Base-by-base conservation (phyloP, 257 asterid genomes). In the Mentha longifolia region DNA sequence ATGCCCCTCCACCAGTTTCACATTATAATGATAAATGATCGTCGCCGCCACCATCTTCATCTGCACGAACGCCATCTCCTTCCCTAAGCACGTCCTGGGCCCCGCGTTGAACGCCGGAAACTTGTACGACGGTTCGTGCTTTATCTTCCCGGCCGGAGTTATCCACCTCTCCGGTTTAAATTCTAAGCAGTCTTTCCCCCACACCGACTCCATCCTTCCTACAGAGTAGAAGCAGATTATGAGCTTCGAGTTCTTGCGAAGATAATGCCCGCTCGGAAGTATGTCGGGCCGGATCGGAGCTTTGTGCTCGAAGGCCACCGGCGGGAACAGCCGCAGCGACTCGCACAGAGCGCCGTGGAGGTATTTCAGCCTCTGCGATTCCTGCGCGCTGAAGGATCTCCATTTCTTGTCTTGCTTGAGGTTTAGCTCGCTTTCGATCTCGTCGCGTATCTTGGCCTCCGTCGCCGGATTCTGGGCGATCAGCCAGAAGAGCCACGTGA, bases 131-230 rank as follows among this genome's bases (percentile, higher is more conserved):
- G 95, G 84, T 72, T 80, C 84, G 57, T 82, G 89, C 43, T 68
- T 82, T 2, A 76, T 41, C 33, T 64, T 64, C 11, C 91, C 89
- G 0, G 55, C 33, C 6, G 47, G 37, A 0, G 87, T 25, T 2
- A 85, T 81, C 94, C 94, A 87, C 8, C 91, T 85, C 82, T 82
- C 88, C 1, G 89, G 95, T 76, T 77, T 84, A 75, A 84, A 84
- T 28, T 80, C 82, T 20, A 82, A 16, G 75, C 85, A 84, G 16
- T 88, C 87, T 19, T 75, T 43, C 2, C 88, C 95, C 91, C 95
- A 86, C 15, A 85, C 83, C 0, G 50, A 5, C 79, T 80, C 84
- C 85, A 74, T 81, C 67, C 91, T 75, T 19, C 95, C 95, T 54
- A 69, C 74, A 0, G 88, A 82, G 20, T 82, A 88, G 80, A 85